Percentiles rank a stretch among this genome's conserved stretches.
Evolutionary conservation across 2,329 filamentous ascomycete genomes (phyloP).

Genomic region (Fonsecaea erecta): DNA sequence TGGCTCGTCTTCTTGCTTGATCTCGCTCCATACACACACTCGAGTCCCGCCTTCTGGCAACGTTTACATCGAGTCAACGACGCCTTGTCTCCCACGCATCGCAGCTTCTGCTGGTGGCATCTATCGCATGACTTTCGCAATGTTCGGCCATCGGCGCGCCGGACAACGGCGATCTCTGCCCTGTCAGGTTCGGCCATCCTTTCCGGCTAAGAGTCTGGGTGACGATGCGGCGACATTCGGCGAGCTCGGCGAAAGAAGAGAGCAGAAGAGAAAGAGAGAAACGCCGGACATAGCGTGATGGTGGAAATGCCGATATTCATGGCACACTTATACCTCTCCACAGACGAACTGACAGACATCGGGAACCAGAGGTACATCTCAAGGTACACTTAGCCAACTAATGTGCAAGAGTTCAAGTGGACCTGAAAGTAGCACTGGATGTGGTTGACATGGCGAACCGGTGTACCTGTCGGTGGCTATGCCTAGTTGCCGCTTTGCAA

Average conservation of each 20-base stretch:
- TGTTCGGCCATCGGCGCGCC: neutral
- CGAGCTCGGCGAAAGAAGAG: neutral
- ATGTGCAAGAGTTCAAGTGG: neutral
- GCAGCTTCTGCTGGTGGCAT: neutral
- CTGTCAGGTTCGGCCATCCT: neutral
- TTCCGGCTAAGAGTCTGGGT: neutral
- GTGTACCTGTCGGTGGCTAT: neutral
- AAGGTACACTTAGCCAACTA: neutral
- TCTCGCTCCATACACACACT: conserved; percentile 6
- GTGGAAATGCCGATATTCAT: neutral
- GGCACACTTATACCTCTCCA: neutral
- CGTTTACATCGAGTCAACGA: neutral
- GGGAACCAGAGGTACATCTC: neutral
- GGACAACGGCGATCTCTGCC: neutral
- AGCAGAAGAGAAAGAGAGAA: neutral
- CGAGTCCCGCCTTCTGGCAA: neutral
- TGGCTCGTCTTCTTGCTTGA: conserved; percentile 12
- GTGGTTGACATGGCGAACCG: neutral
- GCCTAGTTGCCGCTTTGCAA: neutral
- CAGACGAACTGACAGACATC: neutral
- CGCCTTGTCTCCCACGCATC: neutral
- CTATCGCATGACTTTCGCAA: neutral
- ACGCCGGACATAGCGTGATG: neutral
- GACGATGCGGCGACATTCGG: neutral
- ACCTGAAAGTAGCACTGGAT: neutral